Evolutionary conservation across 768 basidiomycete species (phyloP).

Genomic region (Paxillus involutus): DNA sequence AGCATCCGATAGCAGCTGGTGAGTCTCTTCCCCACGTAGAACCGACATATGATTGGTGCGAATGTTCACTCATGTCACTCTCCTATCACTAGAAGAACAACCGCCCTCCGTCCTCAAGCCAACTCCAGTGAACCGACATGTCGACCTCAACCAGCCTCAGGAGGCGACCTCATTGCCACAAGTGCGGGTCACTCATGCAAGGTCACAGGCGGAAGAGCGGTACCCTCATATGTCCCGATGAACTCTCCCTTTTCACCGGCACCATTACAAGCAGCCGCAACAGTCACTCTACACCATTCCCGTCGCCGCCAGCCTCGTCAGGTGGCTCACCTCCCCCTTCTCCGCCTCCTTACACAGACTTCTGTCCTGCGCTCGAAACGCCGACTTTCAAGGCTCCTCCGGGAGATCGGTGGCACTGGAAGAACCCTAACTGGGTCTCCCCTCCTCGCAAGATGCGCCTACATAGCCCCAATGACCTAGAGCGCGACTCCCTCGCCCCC

Average conservation of each 20-base stretch:
- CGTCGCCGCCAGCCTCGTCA: conserved; percentile 29
- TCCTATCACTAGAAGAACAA: not conserved
- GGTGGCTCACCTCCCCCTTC: conserved; percentile 21
- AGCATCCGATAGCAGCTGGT: conserved; percentile 25
- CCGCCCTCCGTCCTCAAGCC: not conserved
- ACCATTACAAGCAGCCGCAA: conserved; percentile 9
- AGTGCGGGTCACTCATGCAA: conserved; percentile 31
- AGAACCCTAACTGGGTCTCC: conserved; percentile 34
- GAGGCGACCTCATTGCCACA: conserved; percentile 36
- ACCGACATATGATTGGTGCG: conserved; percentile 1
- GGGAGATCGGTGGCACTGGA: conserved; percentile 34
- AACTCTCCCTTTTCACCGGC: conserved; percentile 13
- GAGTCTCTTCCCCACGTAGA: conserved; percentile 11
- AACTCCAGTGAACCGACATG: conserved; percentile 14
- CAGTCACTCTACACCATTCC: conserved; percentile 22
- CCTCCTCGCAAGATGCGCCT: conserved; percentile 28
- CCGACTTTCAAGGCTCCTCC: conserved; percentile 27
- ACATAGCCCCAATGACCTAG: conserved; percentile 21
- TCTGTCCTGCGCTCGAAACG: conserved; percentile 17
- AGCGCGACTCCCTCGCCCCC: conserved; percentile 27
- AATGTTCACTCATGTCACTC: not conserved
- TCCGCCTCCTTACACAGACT: conserved; percentile 10
- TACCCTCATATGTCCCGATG: conserved; percentile 27
- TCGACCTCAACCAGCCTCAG: conserved; percentile 28
- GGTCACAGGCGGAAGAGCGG: conserved; percentile 33